These are phyloP conservation scores for Tricladium varicosporioides DNA, from an alignment of 2,329 filamentous ascomycete species.

Conservation along the genomic window DNA sequence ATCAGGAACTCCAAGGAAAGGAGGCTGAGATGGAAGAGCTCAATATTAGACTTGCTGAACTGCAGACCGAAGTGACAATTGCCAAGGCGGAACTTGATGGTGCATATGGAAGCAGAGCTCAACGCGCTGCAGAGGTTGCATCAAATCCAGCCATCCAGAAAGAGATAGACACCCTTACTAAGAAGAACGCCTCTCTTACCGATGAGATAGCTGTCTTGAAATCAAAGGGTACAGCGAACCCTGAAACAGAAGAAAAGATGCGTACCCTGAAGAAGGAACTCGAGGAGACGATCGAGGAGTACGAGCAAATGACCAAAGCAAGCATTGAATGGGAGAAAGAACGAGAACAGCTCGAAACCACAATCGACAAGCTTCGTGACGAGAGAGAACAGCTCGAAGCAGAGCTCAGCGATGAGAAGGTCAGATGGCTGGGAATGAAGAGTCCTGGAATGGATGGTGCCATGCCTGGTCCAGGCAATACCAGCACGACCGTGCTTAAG, in stretches of 20 bases:
- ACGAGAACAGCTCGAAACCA: conserved; percentile 59
- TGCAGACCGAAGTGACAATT: conserved; percentile 82
- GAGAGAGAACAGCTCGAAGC: conserved; percentile 62
- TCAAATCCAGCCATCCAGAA: conserved; percentile 55
- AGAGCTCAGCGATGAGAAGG: conserved; percentile 64
- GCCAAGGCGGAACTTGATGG: conserved; percentile 88
- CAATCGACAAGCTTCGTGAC: conserved; percentile 63
- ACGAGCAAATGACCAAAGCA: conserved; percentile 67
- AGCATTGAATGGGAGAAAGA: conserved; percentile 71
- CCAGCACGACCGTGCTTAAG: conserved; percentile 66
- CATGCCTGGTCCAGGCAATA: conserved; percentile 37
- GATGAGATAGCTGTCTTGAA: conserved; percentile 30
- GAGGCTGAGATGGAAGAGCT: conserved; percentile 52
- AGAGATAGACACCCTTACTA: conserved; percentile 55
- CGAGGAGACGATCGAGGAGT: conserved; percentile 65
- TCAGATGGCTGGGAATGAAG: conserved; percentile 62
- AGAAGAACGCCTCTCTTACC: conserved; percentile 38
- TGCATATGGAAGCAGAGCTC: conserved; percentile 77
- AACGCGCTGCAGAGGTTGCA: conserved; percentile 65
- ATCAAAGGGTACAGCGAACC: conserved; percentile 7
- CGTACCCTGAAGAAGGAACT: conserved; percentile 63
- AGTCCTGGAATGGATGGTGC: conserved; percentile 45
- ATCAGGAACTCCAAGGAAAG: conserved; percentile 34
- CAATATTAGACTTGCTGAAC: conserved; percentile 61
- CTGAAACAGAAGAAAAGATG: conserved; percentile 32